A percentile compares a stretch with the other conserved stretches of the same genome.
Conservation (phyloP, 1,139 yeast species). For the Debaryomyces coudertii region DNA sequence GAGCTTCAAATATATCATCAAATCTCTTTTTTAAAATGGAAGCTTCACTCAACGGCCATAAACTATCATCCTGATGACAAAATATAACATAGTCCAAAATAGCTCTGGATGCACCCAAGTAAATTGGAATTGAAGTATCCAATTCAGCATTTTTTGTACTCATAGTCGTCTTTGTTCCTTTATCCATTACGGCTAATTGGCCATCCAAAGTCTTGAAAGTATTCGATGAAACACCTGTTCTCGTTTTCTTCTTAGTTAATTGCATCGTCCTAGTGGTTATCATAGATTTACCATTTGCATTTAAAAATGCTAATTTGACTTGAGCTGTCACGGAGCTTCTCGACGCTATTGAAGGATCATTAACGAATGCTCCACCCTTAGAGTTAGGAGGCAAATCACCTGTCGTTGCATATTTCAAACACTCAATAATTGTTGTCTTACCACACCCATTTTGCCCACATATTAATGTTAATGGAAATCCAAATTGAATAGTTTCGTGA, state of each 20-base stretch:
- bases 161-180: conserved; percentile 71
- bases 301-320: conserved; percentile 82
- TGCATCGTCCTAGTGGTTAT: conserved; percentile 86
- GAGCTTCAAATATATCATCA: conserved; percentile 95
- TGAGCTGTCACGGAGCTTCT: conserved; percentile 84
- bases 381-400: conserved; percentile 96
- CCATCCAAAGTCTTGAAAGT: conserved; percentile 93
- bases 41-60: conserved; percentile 97
- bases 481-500: conserved; percentile 86
- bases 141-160: conserved; percentile 86
- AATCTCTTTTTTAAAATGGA: conserved; percentile 84
- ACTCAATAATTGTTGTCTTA: conserved; percentile 96
- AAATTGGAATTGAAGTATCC: conserved; percentile 78
- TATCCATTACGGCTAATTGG: conserved; percentile 67
- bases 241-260: conserved; percentile 58
- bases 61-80: conserved; percentile 96
- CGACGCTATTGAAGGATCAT: conserved; percentile 85
- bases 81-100: conserved; percentile 90
- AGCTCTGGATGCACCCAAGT: conserved; percentile 86
- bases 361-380: conserved; percentile 94
- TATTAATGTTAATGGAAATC: conserved; percentile 86
- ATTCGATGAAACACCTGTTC: conserved; percentile 39
- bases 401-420: conserved; percentile 90
- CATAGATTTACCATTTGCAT: conserved; percentile 76
- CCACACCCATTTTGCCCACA: conserved; percentile 98